Evolutionary conservation across 306 rosid genomes (phyloP), one percentile per base, ranked within the genome.

Genomic region (Trifolium fragiferum): DNA sequence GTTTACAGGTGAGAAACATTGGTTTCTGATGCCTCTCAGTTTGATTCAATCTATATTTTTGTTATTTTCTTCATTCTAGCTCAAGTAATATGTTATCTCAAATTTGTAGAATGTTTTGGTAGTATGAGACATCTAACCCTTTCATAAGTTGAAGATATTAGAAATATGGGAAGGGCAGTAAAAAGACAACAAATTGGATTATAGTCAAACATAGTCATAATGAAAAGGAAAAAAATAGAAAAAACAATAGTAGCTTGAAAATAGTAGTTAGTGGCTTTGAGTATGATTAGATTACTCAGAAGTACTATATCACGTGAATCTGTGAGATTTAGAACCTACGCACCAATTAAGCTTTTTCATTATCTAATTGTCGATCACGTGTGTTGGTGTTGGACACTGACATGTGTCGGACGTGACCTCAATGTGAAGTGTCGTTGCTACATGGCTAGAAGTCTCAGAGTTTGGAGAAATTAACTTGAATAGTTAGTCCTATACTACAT

Each of bases 1-100:
- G 82, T 94, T 88, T 76, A 94, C 97, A 62, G 98, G 98, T 92
- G 76, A 71, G 80, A 82, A 75, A 54, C 67, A 7, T 54, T 54
- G 23, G 55, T 65, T 21, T 70, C 60, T 65, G 10, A 19, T 50
- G 53, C 23, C 18, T 66, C 43, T 80, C 53, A 69, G 47, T 66
- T 77, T 68, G 20, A 55, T 43, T 72, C 78, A 40, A 51, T 60
- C 40, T 69, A 57, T 74, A 41, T 55, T 43, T 43, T 69, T 68
- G 53, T 72, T 54, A 10, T 20, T 54, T 19, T 54, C 30, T 19
- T 54, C 30, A 10, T 25, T 27, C 27, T 49, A 7, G 55, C 60
- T 67, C 50, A 13, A 27, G 58, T 72, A 18, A 59, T 59, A 40
- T 38, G 7, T 58, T 59, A 35, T 68, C 66, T 73, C 49, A 50